Conservation (phyloP, 1,139 yeast species). For the Suhomyces maxii region DNA sequence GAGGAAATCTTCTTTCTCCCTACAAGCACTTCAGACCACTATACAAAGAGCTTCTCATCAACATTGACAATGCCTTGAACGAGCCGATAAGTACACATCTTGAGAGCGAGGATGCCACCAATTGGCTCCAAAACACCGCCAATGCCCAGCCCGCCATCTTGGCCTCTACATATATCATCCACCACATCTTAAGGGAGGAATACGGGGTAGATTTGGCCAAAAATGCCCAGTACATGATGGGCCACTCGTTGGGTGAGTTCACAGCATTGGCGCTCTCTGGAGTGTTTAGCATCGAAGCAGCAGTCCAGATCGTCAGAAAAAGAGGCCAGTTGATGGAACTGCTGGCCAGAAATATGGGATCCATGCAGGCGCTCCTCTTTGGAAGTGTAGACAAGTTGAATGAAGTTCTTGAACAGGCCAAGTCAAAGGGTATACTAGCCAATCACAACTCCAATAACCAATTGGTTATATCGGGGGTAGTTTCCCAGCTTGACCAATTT, state of each 20-base stretch:
- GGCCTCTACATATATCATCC: constrained; percentile 44
- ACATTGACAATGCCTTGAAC: constrained; percentile 65
- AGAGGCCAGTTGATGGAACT: constrained; percentile 56
- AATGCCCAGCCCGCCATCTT: constrained; percentile 66
- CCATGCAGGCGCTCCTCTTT: constrained; percentile 40
- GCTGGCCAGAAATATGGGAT: constrained; percentile 1
- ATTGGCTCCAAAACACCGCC: constrained; percentile 32
- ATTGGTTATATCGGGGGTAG: constrained; percentile 46
- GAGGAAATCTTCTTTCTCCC: constrained; percentile 30
- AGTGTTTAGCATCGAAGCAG: constrained; percentile 39
- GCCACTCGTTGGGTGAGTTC: constrained; percentile 64
- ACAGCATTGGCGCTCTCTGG: constrained; percentile 49
- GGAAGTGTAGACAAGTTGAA: constrained; percentile 18
- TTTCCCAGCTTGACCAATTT: constrained; percentile 19
- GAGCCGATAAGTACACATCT: constrained; percentile 40
- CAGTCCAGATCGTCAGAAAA: constrained; percentile 48
- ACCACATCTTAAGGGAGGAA: constrained; percentile 27
- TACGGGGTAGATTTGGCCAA: constrained; percentile 23
- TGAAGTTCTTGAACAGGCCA: constrained; percentile 21
- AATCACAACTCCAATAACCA: constrained; percentile 46
- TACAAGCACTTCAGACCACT: constrained; percentile 17
- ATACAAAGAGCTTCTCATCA: constrained; percentile 29
- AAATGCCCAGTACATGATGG: constrained; percentile 36
- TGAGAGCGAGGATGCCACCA: constrained; percentile 7
- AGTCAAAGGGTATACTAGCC: constrained; percentile 30